Evolutionary conservation across 2,329 filamentous ascomycete species (phyloP).

Genomic region (Cytospora piceae): DNA sequence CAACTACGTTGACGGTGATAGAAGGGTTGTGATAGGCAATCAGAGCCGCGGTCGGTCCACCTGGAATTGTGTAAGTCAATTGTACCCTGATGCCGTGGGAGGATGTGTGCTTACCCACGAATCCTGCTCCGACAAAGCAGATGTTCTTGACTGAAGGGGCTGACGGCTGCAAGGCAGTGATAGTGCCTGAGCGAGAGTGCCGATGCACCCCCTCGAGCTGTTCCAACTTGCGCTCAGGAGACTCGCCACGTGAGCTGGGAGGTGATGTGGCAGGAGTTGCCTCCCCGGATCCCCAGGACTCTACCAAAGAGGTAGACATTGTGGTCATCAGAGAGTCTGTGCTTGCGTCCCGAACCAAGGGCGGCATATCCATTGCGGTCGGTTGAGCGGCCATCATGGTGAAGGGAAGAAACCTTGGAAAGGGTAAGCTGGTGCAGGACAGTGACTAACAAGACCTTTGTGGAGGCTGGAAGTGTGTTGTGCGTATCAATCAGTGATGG

Average conservation of each 20-base stretch:
- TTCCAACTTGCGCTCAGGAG: conserved; percentile 33
- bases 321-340: conserved; percentile 30
- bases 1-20: conserved; percentile 62
- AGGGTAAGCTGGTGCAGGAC: not conserved
- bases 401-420: not conserved
- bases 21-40: conserved; percentile 62
- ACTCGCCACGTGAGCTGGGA: conserved; percentile 34
- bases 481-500: not conserved
- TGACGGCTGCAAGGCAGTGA: conserved; percentile 10
- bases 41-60: conserved; percentile 63
- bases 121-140: conserved; percentile 63
- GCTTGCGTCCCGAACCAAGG: conserved; percentile 26
- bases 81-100: not conserved
- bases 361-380: conserved; percentile 6
- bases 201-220: not conserved
- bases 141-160: conserved; percentile 42
- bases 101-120: conserved; percentile 52
- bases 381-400: conserved; percentile 14
- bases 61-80: conserved; percentile 37
- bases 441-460: not conserved
- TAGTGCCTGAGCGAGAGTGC: conserved; percentile 15
- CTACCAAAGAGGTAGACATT: conserved; percentile 9
- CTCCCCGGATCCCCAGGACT: conserved; percentile 23
- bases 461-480: conserved; percentile 9
- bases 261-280: conserved; percentile 34